Conservation (phyloP, 768 basidiomycete species). For the Termitomyces sp. region DNA sequence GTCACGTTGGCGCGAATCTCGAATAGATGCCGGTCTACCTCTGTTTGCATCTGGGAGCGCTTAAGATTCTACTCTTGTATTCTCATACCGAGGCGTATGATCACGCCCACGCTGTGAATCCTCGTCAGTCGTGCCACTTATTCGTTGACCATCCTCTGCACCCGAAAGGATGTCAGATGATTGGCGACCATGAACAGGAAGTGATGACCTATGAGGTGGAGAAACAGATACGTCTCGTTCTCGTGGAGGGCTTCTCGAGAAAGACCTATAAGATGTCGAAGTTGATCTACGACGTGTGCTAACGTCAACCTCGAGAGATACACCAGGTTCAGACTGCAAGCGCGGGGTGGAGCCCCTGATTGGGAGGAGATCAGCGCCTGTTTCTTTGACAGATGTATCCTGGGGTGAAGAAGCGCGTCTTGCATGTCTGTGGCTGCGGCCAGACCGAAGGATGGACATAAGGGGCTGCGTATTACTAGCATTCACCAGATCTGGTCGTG, state of each 20-base stretch:
- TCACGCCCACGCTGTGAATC: background rate
- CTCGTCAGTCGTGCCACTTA: background rate
- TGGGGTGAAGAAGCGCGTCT: background rate
- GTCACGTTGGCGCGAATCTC: background rate
- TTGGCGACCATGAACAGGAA: background rate
- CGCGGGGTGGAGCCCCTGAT: background rate
- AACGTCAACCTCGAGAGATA: background rate
- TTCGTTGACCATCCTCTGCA: background rate
- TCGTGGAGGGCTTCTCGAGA: background rate
- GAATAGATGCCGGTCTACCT: background rate
- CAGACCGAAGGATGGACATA: background rate
- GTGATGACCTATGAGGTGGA: background rate
- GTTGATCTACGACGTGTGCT: background rate
- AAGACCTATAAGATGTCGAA: constrained; percentile 1
- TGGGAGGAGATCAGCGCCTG: too few relatives aligned
- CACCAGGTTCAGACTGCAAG: background rate
- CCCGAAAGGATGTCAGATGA: background rate
- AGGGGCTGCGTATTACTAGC: background rate
- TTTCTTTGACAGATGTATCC: background rate
- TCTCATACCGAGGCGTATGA: background rate
- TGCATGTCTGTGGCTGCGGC: background rate
- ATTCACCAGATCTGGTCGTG: background rate
- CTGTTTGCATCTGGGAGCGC: background rate
- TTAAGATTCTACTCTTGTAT: background rate
- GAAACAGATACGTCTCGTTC: too few relatives aligned